phyloP scores from a whole-genome alignment of 305 asterid genomes.

The Petunia hybrid region DNA sequence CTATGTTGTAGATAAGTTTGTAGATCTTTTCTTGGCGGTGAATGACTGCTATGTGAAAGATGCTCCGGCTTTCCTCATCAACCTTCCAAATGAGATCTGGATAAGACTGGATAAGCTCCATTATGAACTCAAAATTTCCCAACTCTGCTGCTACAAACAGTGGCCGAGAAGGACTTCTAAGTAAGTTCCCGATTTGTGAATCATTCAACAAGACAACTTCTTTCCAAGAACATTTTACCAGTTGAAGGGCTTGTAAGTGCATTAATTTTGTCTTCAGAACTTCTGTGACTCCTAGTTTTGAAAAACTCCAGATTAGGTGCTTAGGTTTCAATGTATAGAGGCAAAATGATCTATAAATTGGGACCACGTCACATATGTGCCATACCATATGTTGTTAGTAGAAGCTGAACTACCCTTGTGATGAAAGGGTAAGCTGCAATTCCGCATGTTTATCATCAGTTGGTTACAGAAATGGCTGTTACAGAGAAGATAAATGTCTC shows the following conservation, averaged over 20 bases:
- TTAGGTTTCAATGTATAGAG: neutral
- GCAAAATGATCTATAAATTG: neutral
- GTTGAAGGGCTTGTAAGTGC: conserved; percentile 39
- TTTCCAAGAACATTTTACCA: conserved; percentile 40
- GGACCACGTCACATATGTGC: neutral
- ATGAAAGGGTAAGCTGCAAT: conserved; percentile 31
- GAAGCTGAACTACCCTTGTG: conserved; percentile 29
- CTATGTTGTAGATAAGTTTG: conserved; percentile 48
- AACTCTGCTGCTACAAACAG: conserved; percentile 44
- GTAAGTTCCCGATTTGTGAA: conserved; percentile 37
- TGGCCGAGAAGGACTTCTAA: conserved; percentile 36
- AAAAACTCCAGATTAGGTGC: neutral
- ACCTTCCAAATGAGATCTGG: conserved; percentile 51
- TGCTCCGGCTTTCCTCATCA: conserved; percentile 39
- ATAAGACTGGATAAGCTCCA: conserved; percentile 39
- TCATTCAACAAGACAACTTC: conserved; percentile 37
- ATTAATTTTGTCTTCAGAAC: conserved; percentile 36
- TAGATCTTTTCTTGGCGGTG: conserved; percentile 50
- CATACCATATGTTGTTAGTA: conserved; percentile 29
- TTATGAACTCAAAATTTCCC: conserved; percentile 40
- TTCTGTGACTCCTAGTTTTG: conserved; percentile 33
- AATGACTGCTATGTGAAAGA: conserved; percentile 49
- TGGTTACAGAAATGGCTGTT: neutral
- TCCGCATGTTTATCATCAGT: conserved; percentile 7
- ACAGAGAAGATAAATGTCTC: conserved; percentile 17